Evolutionary conservation across 1,284 basidiomycete genomes (phyloP).

Genomic region (Takashimella tepidaria): DNA sequence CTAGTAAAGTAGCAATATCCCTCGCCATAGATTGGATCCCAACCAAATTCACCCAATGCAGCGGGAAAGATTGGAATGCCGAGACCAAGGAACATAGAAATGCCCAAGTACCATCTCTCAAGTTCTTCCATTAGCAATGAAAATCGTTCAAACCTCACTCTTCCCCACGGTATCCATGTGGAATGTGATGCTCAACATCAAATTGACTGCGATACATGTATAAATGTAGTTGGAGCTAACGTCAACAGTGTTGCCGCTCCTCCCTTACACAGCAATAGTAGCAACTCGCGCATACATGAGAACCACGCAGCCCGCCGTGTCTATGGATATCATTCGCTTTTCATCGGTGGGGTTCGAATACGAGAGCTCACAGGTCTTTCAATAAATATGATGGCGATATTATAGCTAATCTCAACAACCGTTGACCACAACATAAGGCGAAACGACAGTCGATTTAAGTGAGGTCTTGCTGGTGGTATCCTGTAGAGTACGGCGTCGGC

Average conservation of each 20-base stretch:
- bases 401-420: slow-evolving; percentile 11
- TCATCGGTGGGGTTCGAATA: neutral
- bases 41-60: slow-evolving; percentile 19
- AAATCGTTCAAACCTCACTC: neutral
- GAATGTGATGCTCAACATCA: slow-evolving; percentile 7
- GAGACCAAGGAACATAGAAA: slow-evolving; percentile 17
- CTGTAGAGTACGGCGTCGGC: neutral
- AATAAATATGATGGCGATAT: slow-evolving; percentile 3
- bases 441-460: slow-evolving; percentile 11
- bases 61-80: slow-evolving; percentile 21
- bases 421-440: slow-evolving; percentile 9
- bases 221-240: slow-evolving; percentile 9
- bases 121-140: neutral
- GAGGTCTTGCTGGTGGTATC: slow-evolving; percentile 2
- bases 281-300: slow-evolving; percentile 5
- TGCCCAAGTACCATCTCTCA: slow-evolving; percentile 15
- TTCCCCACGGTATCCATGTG: slow-evolving; percentile 5
- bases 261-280: slow-evolving; percentile 4
- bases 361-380: neutral
- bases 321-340: neutral
- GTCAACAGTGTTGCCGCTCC: neutral
- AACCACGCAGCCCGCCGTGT: neutral
- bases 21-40: slow-evolving; percentile 10
- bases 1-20: neutral
- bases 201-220: slow-evolving; percentile 13